Evolutionary conservation across 2,329 filamentous ascomycete species (phyloP).

Genomic region (Colletotrichum sojae): DNA sequence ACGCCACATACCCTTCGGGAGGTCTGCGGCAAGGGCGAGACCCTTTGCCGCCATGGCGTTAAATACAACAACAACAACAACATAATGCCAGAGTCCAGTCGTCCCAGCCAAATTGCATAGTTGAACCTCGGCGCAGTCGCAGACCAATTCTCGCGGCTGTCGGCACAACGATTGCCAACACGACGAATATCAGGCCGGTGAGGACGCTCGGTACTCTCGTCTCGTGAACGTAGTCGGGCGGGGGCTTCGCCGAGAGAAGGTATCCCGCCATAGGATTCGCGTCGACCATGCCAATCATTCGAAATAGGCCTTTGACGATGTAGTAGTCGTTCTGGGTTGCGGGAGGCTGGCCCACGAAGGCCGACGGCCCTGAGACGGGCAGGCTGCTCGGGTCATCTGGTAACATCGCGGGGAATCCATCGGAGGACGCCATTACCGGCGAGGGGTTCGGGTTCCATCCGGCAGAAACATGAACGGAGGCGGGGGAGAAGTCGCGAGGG

Average conservation of each 20-base stretch:
- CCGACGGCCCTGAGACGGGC: conserved; percentile 25
- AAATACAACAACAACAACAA: too few species aligned
- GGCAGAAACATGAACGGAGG: not conserved
- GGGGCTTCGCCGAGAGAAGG: conserved; percentile 40
- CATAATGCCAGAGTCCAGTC: conserved; percentile 52
- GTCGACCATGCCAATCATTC: conserved; percentile 35
- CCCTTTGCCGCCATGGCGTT: too few species aligned
- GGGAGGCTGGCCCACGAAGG: conserved; percentile 32
- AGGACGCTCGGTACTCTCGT: conserved; percentile 47
- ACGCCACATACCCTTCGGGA: too few species aligned
- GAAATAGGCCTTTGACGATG: conserved; percentile 29
- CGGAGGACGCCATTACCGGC: conserved; percentile 20
- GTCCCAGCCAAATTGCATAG: conserved; percentile 50
- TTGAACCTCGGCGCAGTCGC: conserved; percentile 44
- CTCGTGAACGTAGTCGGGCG: conserved; percentile 43
- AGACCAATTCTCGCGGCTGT: conserved; percentile 47
- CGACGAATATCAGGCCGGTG: conserved; percentile 46
- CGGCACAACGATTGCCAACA: conserved; percentile 47
- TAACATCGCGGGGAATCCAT: conserved; percentile 14
- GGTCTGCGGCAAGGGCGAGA: too few species aligned
- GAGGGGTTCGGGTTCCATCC: not conserved
- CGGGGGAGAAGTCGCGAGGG: not conserved
- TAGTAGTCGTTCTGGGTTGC: conserved; percentile 34
- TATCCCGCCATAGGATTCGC: conserved; percentile 43
- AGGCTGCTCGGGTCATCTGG: conserved; percentile 22